Conservation (phyloP, 164 flowering plant species). For the Malania oleifera region DNA sequence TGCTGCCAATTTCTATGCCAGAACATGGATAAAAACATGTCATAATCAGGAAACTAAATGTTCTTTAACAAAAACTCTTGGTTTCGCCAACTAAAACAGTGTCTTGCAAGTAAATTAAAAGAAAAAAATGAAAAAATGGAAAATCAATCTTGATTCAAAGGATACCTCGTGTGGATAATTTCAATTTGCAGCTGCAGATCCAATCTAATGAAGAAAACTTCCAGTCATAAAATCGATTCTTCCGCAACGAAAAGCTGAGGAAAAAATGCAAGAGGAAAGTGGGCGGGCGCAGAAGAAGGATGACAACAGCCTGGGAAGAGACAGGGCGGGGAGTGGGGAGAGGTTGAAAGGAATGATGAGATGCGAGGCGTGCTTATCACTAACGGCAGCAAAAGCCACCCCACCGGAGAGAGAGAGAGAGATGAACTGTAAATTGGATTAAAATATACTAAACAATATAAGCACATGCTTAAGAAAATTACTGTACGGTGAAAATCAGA, state of each 20-base stretch:
- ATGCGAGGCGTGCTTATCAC: conserved; percentile 81
- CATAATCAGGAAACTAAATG: no score
- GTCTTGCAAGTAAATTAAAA: no score
- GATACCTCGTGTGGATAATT: conserved; percentile 19
- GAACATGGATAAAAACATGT: no score
- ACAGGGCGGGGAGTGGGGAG: conserved; percentile 12
- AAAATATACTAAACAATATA: not conserved
- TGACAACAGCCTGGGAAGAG: not conserved
- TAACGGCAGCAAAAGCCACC: conserved; percentile 36
- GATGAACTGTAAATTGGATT: conserved; percentile 31
- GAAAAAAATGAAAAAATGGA: not conserved
- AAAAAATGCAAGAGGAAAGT: conserved; percentile 2
- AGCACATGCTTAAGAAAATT: no score
- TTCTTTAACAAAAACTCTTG: no score
- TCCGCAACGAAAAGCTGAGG: conserved; percentile 9
- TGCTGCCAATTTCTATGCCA: no score
- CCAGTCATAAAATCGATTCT: conserved; percentile 7
- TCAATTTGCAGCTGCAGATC: conserved; percentile 17
- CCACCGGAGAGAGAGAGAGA: conserved; percentile 12
- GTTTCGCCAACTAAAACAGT: no score
- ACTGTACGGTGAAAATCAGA: no score
- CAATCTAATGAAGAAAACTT: conserved; percentile 9
- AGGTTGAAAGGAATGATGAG: conserved; percentile 49
- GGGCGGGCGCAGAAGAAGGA: conserved; percentile 9
- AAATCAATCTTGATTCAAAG: not conserved